Conservation (phyloP, 2,329 filamentous ascomycete species). For the Fusarium verrucosum region DNA sequence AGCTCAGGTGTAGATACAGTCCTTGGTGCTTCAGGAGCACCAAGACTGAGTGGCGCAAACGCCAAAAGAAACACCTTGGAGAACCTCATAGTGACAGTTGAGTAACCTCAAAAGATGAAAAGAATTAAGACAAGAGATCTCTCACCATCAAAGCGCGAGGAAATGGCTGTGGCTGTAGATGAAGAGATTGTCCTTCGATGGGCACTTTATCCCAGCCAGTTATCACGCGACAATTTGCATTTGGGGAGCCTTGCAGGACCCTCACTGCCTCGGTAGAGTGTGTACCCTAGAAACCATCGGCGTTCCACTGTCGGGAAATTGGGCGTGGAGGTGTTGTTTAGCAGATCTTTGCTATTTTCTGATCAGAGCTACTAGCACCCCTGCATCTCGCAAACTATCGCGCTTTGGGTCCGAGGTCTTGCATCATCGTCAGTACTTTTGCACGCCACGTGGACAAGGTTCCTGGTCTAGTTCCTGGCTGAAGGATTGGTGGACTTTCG, state of each 20-base stretch:
- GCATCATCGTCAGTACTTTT: background rate
- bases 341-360: conserved; percentile 1
- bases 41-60: conserved; percentile 48
- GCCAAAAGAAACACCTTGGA: conserved; percentile 49
- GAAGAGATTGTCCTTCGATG: background rate
- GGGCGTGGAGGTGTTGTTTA: background rate
- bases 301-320: conserved; percentile 19
- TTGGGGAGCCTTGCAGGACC: background rate
- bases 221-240: conserved; percentile 13
- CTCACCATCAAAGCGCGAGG: background rate
- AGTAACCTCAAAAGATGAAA: background rate
- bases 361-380: background rate
- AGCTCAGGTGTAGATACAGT: conserved; percentile 47
- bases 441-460: conserved; percentile 1
- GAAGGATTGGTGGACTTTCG: background rate
- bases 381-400: conserved; percentile 33
- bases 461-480: background rate
- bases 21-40: conserved; percentile 40
- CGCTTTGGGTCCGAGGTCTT: conserved; percentile 17
- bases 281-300: conserved; percentile 21
- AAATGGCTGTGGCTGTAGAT: background rate
- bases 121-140: background rate
- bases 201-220: conserved; percentile 20
- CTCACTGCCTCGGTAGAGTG: too few species aligned
- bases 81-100: conserved; percentile 49